phyloP scores from a whole-genome alignment of 1,284 basidiomycete species.

The Malassezia sp. region DNA sequence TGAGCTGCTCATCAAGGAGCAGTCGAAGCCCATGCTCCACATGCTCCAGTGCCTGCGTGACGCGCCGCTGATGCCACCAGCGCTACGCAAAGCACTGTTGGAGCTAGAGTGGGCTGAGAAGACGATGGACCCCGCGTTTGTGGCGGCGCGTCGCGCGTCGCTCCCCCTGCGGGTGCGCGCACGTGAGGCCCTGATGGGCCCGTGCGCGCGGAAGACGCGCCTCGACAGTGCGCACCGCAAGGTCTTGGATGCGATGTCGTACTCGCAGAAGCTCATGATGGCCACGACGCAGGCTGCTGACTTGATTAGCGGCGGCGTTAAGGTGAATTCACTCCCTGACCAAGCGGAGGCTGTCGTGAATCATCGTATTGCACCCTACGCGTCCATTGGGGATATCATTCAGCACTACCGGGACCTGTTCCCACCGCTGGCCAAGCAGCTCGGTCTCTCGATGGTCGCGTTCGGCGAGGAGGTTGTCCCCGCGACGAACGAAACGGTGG shows the following conservation, averaged over 20 bases:
- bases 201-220: background rate
- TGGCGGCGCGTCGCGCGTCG: background rate
- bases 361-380: constrained; percentile 54
- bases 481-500: constrained; percentile 13
- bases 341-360: constrained; percentile 54
- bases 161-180: background rate
- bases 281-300: constrained; percentile 63
- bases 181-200: background rate
- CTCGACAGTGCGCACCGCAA: constrained; percentile 1
- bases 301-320: constrained; percentile 59
- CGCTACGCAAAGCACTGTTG: constrained; percentile 48
- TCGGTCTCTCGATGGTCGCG: constrained; percentile 54
- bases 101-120: constrained; percentile 47
- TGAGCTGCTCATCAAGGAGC: constrained; percentile 40
- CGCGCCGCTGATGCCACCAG: constrained; percentile 49
- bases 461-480: constrained; percentile 48
- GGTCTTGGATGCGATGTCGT: background rate
- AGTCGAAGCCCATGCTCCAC: constrained; percentile 48
- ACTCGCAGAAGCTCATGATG: constrained; percentile 49
- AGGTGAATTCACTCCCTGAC: constrained; percentile 58
- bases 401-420: constrained; percentile 50
- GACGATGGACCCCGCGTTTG: constrained; percentile 9
- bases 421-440: constrained; percentile 48
- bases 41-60: constrained; percentile 52
- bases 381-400: constrained; percentile 50